phyloP scores from a whole-genome alignment of 176 grass and related monocot genomes.

The Aegilops speltoides region DNA sequence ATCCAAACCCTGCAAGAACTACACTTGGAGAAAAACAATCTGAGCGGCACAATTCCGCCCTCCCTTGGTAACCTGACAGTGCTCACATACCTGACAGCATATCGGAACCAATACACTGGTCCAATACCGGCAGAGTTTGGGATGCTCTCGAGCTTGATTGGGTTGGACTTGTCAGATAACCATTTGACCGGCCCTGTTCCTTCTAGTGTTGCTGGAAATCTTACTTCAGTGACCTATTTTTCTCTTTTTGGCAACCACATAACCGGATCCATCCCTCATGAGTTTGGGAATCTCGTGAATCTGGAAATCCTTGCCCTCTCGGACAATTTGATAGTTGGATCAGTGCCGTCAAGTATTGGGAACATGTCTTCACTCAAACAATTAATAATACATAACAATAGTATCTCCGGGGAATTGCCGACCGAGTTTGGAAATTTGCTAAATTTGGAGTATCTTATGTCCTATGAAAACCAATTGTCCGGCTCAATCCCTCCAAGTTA shows the following conservation, averaged over 20 bases:
- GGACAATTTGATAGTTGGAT: not conserved
- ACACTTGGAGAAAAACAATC: not conserved
- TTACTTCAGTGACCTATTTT: not conserved
- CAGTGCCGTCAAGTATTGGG: not conserved
- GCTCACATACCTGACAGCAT: not conserved
- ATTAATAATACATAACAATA: not conserved
- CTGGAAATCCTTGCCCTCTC: not conserved
- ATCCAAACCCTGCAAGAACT: not conserved
- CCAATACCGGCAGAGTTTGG: not conserved
- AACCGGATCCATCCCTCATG: not conserved
- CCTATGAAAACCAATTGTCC: not conserved
- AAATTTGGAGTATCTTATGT: not conserved
- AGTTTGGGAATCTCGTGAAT: not conserved
- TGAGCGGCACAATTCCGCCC: not conserved
- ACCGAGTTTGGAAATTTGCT: not conserved
- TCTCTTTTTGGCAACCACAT: not conserved
- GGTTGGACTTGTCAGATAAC: not conserved
- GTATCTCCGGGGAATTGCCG: not conserved
- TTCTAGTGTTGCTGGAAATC: not conserved
- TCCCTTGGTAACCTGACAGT: slow-evolving; percentile 4
- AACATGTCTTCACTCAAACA: not conserved
- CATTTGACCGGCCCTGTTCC: not conserved
- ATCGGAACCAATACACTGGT: not conserved
- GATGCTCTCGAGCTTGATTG: not conserved
- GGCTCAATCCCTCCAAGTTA: not conserved